Evolutionary conservation across 805 yeast species (phyloP).

Genomic region (Yamadazyma philogaea): DNA sequence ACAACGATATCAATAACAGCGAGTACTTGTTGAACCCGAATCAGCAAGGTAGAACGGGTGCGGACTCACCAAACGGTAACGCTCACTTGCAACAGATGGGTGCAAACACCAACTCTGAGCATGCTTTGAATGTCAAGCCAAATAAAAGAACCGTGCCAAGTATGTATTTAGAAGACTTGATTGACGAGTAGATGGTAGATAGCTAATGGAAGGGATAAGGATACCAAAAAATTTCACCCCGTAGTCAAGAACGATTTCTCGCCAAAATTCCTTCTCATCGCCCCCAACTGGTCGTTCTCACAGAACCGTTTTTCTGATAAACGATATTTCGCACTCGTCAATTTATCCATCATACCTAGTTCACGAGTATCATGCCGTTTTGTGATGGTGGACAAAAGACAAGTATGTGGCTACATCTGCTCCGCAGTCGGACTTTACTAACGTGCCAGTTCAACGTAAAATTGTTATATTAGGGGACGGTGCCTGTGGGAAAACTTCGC

Average conservation of each 20-base stretch:
- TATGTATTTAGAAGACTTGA: slow-evolving; percentile 49
- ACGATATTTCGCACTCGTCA: slow-evolving; percentile 2
- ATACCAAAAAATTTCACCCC: no score
- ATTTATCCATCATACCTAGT: neutral
- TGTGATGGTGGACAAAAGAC: slow-evolving; percentile 43
- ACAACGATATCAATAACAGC: slow-evolving; percentile 35
- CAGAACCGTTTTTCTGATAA: neutral
- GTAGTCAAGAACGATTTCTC: no score
- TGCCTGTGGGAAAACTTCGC: slow-evolving; percentile 97
- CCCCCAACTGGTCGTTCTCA: neutral
- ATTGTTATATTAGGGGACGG: slow-evolving; percentile 96
- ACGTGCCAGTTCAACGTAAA: slow-evolving; percentile 69
- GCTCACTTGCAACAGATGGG: slow-evolving; percentile 6
- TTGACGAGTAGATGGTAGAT: slow-evolving; percentile 25
- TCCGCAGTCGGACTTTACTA: neutral
- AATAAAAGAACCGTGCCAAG: slow-evolving; percentile 43
- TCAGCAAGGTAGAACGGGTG: neutral
- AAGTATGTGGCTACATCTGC: slow-evolving; percentile 26
- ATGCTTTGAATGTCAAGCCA: slow-evolving; percentile 15
- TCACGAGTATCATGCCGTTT: slow-evolving; percentile 31
- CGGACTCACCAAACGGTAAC: slow-evolving; percentile 8
- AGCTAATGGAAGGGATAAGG: neutral
- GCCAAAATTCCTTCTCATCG: neutral
- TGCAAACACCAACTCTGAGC: slow-evolving; percentile 2
- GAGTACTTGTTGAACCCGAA: slow-evolving; percentile 21